These are phyloP conservation scores for Telfairia occidentalis DNA, from an alignment of 331 rosid genomes.

Conservation along the genomic window DNA sequence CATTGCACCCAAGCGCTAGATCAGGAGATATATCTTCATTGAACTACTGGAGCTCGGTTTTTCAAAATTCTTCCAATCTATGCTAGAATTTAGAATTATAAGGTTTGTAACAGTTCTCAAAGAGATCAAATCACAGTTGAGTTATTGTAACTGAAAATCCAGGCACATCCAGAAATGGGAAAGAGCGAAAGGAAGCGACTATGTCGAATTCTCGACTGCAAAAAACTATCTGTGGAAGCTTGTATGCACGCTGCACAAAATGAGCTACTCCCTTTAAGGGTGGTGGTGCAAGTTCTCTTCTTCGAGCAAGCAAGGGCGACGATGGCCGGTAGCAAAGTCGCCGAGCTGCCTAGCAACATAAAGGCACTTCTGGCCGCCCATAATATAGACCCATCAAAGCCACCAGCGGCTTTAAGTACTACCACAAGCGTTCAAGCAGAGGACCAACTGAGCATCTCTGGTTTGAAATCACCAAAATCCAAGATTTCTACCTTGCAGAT, in stretches of 20 bases:
- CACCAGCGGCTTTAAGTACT: conserved; percentile 51
- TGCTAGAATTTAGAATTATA: neutral
- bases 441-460: conserved; percentile 82
- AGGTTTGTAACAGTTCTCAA: neutral
- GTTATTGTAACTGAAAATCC: conserved; percentile 16
- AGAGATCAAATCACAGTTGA: neutral
- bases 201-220: conserved; percentile 83
- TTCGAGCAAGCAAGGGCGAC: conserved; percentile 90
- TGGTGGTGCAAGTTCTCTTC: conserved; percentile 96
- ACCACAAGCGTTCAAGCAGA: conserved; percentile 51
- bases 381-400: conserved; percentile 67
- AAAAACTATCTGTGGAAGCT: conserved; percentile 81
- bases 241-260: conserved; percentile 99
- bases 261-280: conserved; percentile 79
- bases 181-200: conserved; percentile 90
- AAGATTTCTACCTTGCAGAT: conserved; percentile 66
- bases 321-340: conserved; percentile 63
- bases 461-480: conserved; percentile 70
- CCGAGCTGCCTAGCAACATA: conserved; percentile 66
- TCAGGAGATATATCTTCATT: neutral
- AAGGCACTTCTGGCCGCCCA: conserved; percentile 66
- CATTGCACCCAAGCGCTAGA: neutral
- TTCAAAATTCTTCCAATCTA: neutral
- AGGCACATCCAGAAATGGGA: conserved; percentile 90
- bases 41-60: neutral